Conservation (phyloP, 345 rosid genomes). For the Heritiera littoralis region DNA sequence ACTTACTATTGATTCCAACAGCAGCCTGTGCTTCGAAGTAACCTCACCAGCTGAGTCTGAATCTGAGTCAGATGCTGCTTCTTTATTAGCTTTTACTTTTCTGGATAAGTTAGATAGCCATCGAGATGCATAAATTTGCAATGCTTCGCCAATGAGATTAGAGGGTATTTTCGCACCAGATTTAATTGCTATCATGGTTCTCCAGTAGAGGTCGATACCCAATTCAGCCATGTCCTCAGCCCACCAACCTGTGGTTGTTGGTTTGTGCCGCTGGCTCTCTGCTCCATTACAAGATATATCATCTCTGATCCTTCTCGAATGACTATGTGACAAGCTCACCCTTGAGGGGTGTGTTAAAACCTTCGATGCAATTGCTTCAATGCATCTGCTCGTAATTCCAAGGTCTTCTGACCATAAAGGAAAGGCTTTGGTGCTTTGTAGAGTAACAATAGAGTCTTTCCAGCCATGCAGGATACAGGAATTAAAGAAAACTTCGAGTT, state of each 20-base stretch:
- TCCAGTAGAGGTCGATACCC: constrained; percentile 87
- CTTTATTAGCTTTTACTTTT: constrained; percentile 38
- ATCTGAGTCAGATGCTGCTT: constrained; percentile 53
- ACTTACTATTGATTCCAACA: constrained; percentile 80
- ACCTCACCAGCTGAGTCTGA: constrained; percentile 58
- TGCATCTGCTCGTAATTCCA: constrained; percentile 80
- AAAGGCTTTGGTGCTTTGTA: constrained; percentile 76
- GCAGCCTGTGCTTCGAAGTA: constrained; percentile 61
- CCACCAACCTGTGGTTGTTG: constrained; percentile 77
- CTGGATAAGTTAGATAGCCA: constrained; percentile 75
- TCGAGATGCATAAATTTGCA: constrained; percentile 74
- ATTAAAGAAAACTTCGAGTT: constrained; percentile 86
- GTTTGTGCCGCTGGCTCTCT: constrained; percentile 54
- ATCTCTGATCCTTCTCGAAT: constrained; percentile 75
- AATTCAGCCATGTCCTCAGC: constrained; percentile 92
- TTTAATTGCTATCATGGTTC: constrained; percentile 81
- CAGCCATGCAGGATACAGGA: constrained; percentile 89
- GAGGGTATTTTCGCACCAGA: constrained; percentile 71
- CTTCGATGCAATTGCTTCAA: constrained; percentile 72
- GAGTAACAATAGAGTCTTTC: constrained; percentile 82
- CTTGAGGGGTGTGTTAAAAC: constrained; percentile 69
- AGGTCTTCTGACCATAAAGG: constrained; percentile 85
- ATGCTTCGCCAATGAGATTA: constrained; percentile 72
- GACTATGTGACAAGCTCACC: constrained; percentile 72
- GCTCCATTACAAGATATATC: constrained; percentile 60